Evolutionary conservation across 2,329 filamentous ascomycete genomes (phyloP).

Genomic region (Xylaria sp.): DNA sequence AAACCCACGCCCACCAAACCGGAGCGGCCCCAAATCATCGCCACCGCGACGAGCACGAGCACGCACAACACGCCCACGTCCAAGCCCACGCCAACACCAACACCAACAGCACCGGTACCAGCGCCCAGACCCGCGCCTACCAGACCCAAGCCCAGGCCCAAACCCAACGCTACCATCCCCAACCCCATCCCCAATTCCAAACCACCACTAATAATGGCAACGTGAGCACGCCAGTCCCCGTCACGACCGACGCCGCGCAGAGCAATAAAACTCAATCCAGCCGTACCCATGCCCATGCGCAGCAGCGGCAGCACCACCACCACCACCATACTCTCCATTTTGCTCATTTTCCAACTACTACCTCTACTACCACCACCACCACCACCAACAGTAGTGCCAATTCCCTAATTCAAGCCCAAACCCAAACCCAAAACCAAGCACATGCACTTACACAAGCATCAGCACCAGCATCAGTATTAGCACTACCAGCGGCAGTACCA

Average conservation of each 20-base stretch:
- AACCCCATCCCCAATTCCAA: constrained; percentile 16
- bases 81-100: background rate
- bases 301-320: constrained; percentile 18
- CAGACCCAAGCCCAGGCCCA: background rate
- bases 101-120: background rate
- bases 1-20: background rate
- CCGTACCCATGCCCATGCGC: constrained; percentile 14
- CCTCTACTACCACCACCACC: background rate
- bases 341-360: too few species aligned
- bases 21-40: constrained; percentile 14
- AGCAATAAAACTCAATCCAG: constrained; percentile 21
- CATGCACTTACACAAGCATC: background rate
- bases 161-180: constrained; percentile 1
- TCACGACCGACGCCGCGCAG: constrained; percentile 21
- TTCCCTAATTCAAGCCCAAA: constrained; percentile 30
- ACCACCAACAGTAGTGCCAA: constrained; percentile 37
- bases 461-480: background rate
- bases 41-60: background rate
- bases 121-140: background rate
- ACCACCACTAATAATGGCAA: constrained; percentile 18
- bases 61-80: background rate
- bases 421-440: constrained; percentile 9
- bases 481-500: background rate
- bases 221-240: constrained; percentile 12
- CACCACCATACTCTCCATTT: background rate